Evolutionary conservation across 495 filamentous ascomycete species (phyloP).

Genomic region (Terfezia boudieri): DNA sequence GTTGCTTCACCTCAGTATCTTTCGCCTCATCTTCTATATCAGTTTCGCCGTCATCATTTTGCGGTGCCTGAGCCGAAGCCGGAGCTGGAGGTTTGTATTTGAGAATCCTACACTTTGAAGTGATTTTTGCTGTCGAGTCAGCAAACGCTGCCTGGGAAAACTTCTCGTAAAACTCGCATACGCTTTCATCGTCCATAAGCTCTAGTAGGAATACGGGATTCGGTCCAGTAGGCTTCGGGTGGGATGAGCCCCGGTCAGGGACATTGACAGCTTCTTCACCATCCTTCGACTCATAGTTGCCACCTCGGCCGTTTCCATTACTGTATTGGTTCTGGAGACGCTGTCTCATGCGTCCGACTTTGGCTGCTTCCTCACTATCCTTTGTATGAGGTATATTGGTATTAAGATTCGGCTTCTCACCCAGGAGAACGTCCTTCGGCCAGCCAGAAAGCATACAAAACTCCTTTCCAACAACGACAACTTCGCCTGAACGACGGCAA

Average conservation of each 20-base stretch:
- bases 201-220: slow-evolving; percentile 79
- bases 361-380: slow-evolving; percentile 22
- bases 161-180: slow-evolving; percentile 87
- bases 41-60: slow-evolving; percentile 21
- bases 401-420: slow-evolving; percentile 73
- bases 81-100: slow-evolving; percentile 40
- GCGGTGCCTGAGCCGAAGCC: slow-evolving; percentile 14
- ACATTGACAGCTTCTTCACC: not conserved
- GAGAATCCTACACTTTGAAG: slow-evolving; percentile 62
- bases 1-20: slow-evolving; percentile 21
- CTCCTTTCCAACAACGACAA: slow-evolving; percentile 81
- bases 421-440: slow-evolving; percentile 74
- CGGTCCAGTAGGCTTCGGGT: slow-evolving; percentile 18
- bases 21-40: slow-evolving; percentile 12
- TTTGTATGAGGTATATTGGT: slow-evolving; percentile 40
- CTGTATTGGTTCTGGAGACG: not conserved
- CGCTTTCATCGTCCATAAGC: slow-evolving; percentile 78
- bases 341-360: slow-evolving; percentile 5
- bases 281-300: slow-evolving; percentile 6
- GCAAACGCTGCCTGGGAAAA: slow-evolving; percentile 79
- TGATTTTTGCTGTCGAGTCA: slow-evolving; percentile 63
- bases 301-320: not conserved
- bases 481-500: slow-evolving; percentile 75
- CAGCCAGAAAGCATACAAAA: slow-evolving; percentile 87
- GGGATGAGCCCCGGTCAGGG: slow-evolving; percentile 6